Conservation (phyloP, 768 basidiomycete species). For the Terana coerulea region DNA sequence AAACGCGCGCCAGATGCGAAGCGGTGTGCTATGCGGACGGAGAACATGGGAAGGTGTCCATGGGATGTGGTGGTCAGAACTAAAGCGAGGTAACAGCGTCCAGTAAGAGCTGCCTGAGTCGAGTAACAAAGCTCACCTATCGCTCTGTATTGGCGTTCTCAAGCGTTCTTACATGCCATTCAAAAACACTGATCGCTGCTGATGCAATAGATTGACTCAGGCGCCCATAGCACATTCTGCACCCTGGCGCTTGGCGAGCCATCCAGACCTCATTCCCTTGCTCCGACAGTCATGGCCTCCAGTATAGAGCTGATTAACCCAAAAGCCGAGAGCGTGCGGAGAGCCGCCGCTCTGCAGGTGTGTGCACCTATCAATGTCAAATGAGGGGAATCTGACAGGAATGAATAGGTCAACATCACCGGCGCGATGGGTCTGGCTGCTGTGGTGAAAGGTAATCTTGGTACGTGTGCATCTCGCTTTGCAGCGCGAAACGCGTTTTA, state of each 20-base stretch:
- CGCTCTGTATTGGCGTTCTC: background rate
- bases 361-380: conserved; percentile 2
- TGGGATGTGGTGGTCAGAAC: background rate
- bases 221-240: conserved; percentile 1
- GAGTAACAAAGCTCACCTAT: background rate
- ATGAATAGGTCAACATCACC: conserved; percentile 75
- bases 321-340: conserved; percentile 88
- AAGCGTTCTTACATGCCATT: too few relatives aligned
- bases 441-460: conserved; percentile 96
- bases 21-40: background rate
- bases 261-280: conserved; percentile 3
- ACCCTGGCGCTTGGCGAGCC: background rate
- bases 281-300: conserved; percentile 34
- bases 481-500: background rate
- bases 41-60: conserved; percentile 2
- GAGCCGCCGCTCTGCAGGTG: conserved; percentile 91
- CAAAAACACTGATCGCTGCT: too few relatives aligned
- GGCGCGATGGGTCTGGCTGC: conserved; percentile 97
- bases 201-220: too few relatives aligned
- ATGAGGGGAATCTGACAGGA: background rate
- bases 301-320: conserved; percentile 96
- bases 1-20: conserved; percentile 15
- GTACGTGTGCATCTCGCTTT: conserved; percentile 41
- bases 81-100: background rate
- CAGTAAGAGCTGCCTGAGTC: background rate